Conservation (phyloP, 169 alveolate species). For the Cryptosporidium baileyi region DNA sequence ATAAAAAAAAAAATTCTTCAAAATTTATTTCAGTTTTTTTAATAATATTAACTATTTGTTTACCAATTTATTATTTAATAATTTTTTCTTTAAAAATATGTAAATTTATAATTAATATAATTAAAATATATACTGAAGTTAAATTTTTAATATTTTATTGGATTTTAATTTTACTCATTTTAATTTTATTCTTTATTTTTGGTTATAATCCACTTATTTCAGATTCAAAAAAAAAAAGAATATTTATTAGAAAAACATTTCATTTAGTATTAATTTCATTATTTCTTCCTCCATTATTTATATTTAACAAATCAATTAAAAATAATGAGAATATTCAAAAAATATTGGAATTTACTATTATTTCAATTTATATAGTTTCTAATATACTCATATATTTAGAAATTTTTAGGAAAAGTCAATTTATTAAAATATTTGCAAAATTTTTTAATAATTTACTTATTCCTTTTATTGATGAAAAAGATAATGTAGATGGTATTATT, state of each 20-base stretch:
- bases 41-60: background rate
- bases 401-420: constrained; percentile 6
- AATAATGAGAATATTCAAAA: background rate
- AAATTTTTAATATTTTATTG: constrained; percentile 6
- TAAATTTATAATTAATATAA: background rate
- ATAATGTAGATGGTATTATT: constrained; percentile 12
- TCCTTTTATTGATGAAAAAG: constrained; percentile 51
- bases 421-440: background rate
- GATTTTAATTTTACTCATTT: background rate
- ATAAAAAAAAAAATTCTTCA: background rate
- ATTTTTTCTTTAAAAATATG: background rate
- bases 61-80: background rate
- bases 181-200: background rate
- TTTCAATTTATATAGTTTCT: background rate
- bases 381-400: constrained; percentile 4
- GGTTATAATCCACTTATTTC: background rate
- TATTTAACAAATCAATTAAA: background rate
- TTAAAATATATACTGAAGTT: background rate
- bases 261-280: constrained; percentile 18
- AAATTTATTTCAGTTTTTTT: background rate
- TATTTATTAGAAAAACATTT: constrained; percentile 14
- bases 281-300: constrained; percentile 24
- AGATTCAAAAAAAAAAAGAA: background rate
- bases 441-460: background rate
- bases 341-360: constrained; percentile 3